phyloP scores from a whole-genome alignment of 2,329 filamentous ascomycete species.

The Hypoxylon sp. region DNA sequence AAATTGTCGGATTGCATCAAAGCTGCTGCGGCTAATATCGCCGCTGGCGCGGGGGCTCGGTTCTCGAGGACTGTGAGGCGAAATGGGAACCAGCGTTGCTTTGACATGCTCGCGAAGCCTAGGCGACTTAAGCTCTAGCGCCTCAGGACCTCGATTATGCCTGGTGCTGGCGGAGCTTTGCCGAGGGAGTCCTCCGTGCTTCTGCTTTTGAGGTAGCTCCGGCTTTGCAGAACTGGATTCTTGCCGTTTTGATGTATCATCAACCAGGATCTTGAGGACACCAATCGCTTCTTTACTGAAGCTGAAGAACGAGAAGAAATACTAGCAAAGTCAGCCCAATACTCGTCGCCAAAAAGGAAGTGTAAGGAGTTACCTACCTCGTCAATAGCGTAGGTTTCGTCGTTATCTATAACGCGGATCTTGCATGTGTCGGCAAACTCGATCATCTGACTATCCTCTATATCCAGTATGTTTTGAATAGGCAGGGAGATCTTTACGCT shows the following conservation, averaged over 20 bases:
- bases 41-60: constrained; percentile 67
- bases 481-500: constrained; percentile 96
- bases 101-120: constrained; percentile 68
- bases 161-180: constrained; percentile 36
- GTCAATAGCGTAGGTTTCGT: constrained; percentile 94
- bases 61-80: constrained; percentile 56
- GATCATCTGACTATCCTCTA: constrained; percentile 90
- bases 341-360: not conserved
- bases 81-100: constrained; percentile 69
- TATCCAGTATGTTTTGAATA: constrained; percentile 87
- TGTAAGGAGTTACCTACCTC: constrained; percentile 68
- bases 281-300: constrained; percentile 85
- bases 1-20: constrained; percentile 63
- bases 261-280: constrained; percentile 78
- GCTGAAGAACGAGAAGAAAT: constrained; percentile 96
- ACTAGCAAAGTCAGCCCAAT: constrained; percentile 63
- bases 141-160: constrained; percentile 22
- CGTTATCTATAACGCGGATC: constrained; percentile 90
- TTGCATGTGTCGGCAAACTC: constrained; percentile 95
- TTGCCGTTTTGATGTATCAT: constrained; percentile 67
- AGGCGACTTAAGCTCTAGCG: constrained; percentile 50
- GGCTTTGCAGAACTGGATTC: constrained; percentile 50
- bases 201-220: constrained; percentile 17
- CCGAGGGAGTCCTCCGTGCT: constrained; percentile 16
- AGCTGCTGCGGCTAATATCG: constrained; percentile 65